Conservation (phyloP, 1,139 yeast species). For the Blastobotrys proliferans region DNA sequence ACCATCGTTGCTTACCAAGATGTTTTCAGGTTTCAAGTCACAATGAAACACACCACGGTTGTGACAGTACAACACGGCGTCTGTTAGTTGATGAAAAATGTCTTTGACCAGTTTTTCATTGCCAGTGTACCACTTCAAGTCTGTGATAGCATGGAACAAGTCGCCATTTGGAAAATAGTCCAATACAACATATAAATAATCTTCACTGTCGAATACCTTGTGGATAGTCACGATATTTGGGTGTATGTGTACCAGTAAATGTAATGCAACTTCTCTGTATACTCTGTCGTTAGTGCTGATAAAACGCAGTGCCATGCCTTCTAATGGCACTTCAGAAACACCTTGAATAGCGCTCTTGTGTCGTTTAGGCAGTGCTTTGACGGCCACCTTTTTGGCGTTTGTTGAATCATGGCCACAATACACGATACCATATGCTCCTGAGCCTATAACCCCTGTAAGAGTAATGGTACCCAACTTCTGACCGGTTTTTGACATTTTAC, state of each 20-base stretch:
- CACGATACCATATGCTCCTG: constrained; percentile 87
- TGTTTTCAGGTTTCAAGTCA: constrained; percentile 88
- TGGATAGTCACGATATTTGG: constrained; percentile 74
- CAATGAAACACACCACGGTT: constrained; percentile 70
- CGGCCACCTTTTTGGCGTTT: constrained; percentile 56
- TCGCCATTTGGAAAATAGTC: constrained; percentile 84
- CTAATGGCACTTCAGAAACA: constrained; percentile 5
- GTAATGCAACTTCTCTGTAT: constrained; percentile 66
- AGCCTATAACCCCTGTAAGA: constrained; percentile 42
- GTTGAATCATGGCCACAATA: constrained; percentile 59
- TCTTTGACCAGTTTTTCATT: constrained; percentile 57
- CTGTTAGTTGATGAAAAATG: constrained; percentile 71
- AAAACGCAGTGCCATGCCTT: not conserved
- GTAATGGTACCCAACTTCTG: constrained; percentile 2
- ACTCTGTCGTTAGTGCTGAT: constrained; percentile 17
- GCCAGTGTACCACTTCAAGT: constrained; percentile 50
- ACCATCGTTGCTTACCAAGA: constrained; percentile 63
- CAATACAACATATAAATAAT: constrained; percentile 62
- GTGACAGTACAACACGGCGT: constrained; percentile 69
- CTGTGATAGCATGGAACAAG: constrained; percentile 74
- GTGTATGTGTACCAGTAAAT: constrained; percentile 69
- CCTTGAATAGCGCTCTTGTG: constrained; percentile 13
- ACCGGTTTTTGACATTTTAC: not conserved
- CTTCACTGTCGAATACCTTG: constrained; percentile 48
- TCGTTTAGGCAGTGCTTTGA: constrained; percentile 62